phyloP scores from a whole-genome alignment of 306 rosid species.

The Medicago ruthenica region DNA sequence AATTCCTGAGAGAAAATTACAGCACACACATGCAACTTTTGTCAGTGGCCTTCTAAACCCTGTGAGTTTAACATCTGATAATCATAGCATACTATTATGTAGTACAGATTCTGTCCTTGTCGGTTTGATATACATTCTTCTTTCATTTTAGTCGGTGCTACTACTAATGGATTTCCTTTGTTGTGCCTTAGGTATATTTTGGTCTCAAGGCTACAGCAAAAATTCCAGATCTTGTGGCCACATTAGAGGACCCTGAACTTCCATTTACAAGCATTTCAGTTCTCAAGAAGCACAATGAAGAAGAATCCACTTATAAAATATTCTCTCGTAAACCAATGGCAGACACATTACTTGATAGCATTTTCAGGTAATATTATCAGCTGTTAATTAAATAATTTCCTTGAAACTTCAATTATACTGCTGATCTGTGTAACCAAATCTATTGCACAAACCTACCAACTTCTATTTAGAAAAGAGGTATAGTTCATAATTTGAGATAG shows the following conservation, averaged over 20 bases:
- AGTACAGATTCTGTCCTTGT: not conserved
- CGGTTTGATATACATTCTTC: constrained; percentile 28
- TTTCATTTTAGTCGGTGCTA: constrained; percentile 14
- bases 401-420: constrained; percentile 22
- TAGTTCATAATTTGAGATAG: constrained; percentile 4
- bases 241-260: constrained; percentile 76
- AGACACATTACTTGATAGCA: constrained; percentile 66
- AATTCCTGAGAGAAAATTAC: constrained; percentile 77
- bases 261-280: constrained; percentile 84
- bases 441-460: constrained; percentile 10
- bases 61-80: constrained; percentile 53
- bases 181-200: constrained; percentile 65
- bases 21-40: constrained; percentile 90
- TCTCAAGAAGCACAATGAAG: constrained; percentile 71
- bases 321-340: constrained; percentile 85
- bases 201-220: constrained; percentile 60
- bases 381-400: constrained; percentile 20
- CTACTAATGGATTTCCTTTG: constrained; percentile 42
- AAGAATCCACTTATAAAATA: constrained; percentile 77
- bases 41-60: constrained; percentile 84
- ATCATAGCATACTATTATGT: constrained; percentile 18
- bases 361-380: constrained; percentile 73
- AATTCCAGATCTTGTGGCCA: constrained; percentile 85
- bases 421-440: constrained; percentile 11
- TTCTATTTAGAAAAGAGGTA: not conserved